phyloP scores from a whole-genome alignment of 257 asterid species.

The Thymus mandschuricus region DNA sequence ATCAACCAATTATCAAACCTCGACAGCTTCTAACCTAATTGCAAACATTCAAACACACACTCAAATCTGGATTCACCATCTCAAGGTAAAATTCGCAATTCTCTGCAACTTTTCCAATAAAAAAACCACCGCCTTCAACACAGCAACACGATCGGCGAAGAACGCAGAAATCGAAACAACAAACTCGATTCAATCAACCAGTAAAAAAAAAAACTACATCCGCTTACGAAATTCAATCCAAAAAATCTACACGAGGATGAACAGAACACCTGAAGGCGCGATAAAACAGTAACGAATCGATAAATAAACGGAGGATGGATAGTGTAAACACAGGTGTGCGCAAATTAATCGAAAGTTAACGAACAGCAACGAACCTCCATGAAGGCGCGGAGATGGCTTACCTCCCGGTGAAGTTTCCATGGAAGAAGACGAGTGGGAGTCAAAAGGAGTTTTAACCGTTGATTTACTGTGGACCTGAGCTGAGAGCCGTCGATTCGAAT shows the following conservation, averaged over 20 bases:
- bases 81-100: background rate
- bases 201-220: background rate
- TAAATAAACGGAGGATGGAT: slow-evolving; percentile 1
- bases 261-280: background rate
- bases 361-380: slow-evolving; percentile 14
- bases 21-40: background rate
- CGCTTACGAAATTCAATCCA: slow-evolving; percentile 15
- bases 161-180: background rate
- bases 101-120: background rate
- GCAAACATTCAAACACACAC: background rate
- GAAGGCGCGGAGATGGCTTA: slow-evolving; percentile 22
- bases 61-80: slow-evolving; percentile 5
- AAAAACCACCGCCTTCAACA: background rate
- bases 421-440: slow-evolving; percentile 29
- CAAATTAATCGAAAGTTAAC: slow-evolving; percentile 4
- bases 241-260: slow-evolving; percentile 17
- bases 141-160: background rate
- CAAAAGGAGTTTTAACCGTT: slow-evolving; percentile 23
- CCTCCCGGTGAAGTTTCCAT: slow-evolving; percentile 29
- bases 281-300: background rate
- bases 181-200: background rate
- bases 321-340: background rate
- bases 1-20: slow-evolving; percentile 1
- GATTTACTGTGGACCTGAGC: slow-evolving; percentile 20
- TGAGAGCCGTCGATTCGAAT: slow-evolving; percentile 28